Percentiles rank a stretch among this genome's conserved stretches.
These are phyloP conservation scores for Withania somnifera DNA, from an alignment of 305 asterid species.

Conservation along the genomic window DNA sequence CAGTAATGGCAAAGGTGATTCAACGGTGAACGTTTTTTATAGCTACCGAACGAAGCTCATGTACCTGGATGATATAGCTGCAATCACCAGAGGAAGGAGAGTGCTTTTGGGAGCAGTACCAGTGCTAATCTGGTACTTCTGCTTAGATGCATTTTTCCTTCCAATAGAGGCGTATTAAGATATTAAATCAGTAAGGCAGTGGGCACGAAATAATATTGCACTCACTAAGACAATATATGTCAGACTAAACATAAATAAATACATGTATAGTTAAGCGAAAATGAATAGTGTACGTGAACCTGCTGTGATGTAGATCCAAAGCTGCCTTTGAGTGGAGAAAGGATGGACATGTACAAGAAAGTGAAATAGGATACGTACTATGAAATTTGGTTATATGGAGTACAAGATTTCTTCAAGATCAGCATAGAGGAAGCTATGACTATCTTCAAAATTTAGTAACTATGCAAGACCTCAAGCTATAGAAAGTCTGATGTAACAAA, in stretches of 20 bases:
- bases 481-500: neutral
- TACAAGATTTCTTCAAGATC: neutral
- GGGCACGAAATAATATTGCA: neutral
- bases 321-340: neutral
- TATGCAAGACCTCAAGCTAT: neutral
- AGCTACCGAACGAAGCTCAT: slow-evolving; percentile 16
- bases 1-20: neutral
- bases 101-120: slow-evolving; percentile 2
- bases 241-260: neutral
- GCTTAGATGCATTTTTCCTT: neutral
- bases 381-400: neutral
- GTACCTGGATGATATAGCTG: slow-evolving; percentile 7
- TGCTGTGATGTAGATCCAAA: neutral
- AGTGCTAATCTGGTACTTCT: neutral
- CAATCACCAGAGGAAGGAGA: slow-evolving; percentile 2
- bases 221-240: neutral
- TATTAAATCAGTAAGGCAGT: neutral
- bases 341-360: neutral
- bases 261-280: neutral
- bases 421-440: neutral
- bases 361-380: neutral
- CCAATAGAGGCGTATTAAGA: neutral
- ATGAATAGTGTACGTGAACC: neutral
- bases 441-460: neutral
- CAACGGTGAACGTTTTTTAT: slow-evolving; percentile 5